Evolutionary conservation across 1,284 basidiomycete species (phyloP), one percentile per base, ranked within the genome.

Genomic region (Somion occarium): DNA sequence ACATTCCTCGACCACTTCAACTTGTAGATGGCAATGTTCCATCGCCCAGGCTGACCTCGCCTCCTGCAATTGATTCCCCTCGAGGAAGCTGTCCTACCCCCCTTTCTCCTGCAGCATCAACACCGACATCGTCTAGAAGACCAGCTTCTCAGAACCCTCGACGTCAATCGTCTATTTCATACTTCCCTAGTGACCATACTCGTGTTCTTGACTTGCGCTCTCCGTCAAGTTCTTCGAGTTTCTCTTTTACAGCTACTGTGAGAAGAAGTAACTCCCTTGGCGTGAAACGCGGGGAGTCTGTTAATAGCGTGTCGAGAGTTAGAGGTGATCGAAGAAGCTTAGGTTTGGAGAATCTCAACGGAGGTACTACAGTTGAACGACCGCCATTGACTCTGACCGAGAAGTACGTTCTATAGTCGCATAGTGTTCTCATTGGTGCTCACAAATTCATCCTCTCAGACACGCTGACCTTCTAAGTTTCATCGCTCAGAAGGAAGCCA

Each of bases 401-500:
- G 66, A 83, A 81, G 83, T 76, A 56, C 53, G 69, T 66, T 26
- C 24, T 44, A 30, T 24, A 20, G 11, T 49, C 43, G 38, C 18
- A 4, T 46, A 15, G 26, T 9, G 25, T 19, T 50, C 38, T 47
- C 27, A 27, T 3, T 50, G 24, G 22, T 24, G 11, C 15, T 20
- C 39, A 44, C 9, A 20, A 39, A 23, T 18, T 47, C 37, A 13
- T 38, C 30, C 25, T 26, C 49, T 26, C 45, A 91, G 88, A 61
- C 85, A 91, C 60, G 80, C 83, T 15, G 88, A 90, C 53, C 70
- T 91, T 3, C 69, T 91, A 18, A 83, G 78, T 25, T 85, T 84
- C 57, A 91, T 91, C 50, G 88, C 88, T 0, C 87, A 90, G 67
- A 91, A 91, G 57, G 88, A 91, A 62, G 79, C 85, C 0, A 86